Base-by-base conservation (phyloP, 805 yeast species). In the Ogataea nonfermentans region DNA sequence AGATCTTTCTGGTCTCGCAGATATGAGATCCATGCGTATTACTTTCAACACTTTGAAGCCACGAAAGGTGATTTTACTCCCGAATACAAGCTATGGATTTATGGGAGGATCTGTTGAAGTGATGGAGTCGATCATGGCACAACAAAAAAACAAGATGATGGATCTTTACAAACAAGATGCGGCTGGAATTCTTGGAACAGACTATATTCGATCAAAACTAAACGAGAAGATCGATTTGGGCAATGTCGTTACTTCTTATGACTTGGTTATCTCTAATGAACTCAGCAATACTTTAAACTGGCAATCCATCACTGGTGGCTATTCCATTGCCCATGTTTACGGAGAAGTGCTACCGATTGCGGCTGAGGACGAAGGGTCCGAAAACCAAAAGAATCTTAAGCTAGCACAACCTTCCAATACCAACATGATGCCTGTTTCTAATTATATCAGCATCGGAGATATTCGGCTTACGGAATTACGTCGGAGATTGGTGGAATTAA, bases 261-360 rank as follows among this genome's bases (percentile, higher is more conserved):
- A 83, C 50, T 73, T 91, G 24, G 66, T 80, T 33, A 61, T 91
- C 16, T 90, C 86, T 46, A 83, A 82, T 11, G 68, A 69, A 3
- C 63, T 91, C 24, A 75, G 76, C 9, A 65, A 70, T n/a, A 59
- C 67, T 17, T 66, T 91, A 38, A 72, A 74, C 38, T 91, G 99
- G 99, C 96, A 90, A 57, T 74, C 73, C 37, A 76, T 90, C 42
- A 79, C 83, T 24, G 91, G 90, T 26, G 88, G 87, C 9, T 84
- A 80, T 57, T 73, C 84, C 12, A 80, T 91, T 22, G 88, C 97
- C 0, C 90, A 87, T 52, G 82, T 91, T 6, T 67, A 73, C 29
- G 98, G 97, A 28, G 77, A 74, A 46, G 65, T 84, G 17, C 37
- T 39, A 10, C 52, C 51, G 13, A 14, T 39, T 4, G 37, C 37